Percentiles rank a stretch among this genome's conserved stretches.
Evolutionary conservation across 192 early-diverging fungal genomes (phyloP).

Genomic region (Linnemannia hyalina): DNA sequence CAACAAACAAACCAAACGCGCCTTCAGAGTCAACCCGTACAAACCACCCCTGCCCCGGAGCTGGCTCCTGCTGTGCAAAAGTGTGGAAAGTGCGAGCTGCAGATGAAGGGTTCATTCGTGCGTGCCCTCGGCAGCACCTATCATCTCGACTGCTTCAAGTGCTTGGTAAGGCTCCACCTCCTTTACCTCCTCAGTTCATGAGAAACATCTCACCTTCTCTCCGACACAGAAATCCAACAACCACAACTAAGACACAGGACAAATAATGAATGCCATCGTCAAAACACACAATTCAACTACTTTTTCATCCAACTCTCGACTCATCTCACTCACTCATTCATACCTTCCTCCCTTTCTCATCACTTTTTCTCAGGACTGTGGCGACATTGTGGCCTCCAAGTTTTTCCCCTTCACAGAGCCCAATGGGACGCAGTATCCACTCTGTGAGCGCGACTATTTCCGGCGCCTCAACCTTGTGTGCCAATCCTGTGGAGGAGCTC

Average conservation of each 20-base stretch:
- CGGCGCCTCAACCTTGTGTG: slow-evolving; percentile 85
- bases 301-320: background rate
- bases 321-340: background rate
- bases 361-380: slow-evolving; percentile 73
- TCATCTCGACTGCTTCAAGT: slow-evolving; percentile 96
- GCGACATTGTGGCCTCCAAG: slow-evolving; percentile 82
- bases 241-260: background rate
- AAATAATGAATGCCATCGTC: background rate
- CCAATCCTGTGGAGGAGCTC: slow-evolving; percentile 87
- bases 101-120: slow-evolving; percentile 92
- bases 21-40: slow-evolving; percentile 45
- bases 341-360: background rate
- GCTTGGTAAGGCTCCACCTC: slow-evolving; percentile 75
- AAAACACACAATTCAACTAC: background rate
- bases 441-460: slow-evolving; percentile 94
- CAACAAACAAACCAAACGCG: slow-evolving; percentile 42
- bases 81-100: slow-evolving; percentile 77
- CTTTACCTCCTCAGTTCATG: too few relatives aligned
- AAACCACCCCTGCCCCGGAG: slow-evolving; percentile 39
- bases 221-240: too few relatives aligned
- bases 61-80: slow-evolving; percentile 50
- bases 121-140: slow-evolving; percentile 85
- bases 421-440: slow-evolving; percentile 71
- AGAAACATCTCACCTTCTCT: too few relatives aligned
- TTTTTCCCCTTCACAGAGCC: slow-evolving; percentile 81